These are phyloP conservation scores for Fraxinus cuspidata DNA, from an alignment of 257 asterid genomes.

Conservation along the genomic window DNA sequence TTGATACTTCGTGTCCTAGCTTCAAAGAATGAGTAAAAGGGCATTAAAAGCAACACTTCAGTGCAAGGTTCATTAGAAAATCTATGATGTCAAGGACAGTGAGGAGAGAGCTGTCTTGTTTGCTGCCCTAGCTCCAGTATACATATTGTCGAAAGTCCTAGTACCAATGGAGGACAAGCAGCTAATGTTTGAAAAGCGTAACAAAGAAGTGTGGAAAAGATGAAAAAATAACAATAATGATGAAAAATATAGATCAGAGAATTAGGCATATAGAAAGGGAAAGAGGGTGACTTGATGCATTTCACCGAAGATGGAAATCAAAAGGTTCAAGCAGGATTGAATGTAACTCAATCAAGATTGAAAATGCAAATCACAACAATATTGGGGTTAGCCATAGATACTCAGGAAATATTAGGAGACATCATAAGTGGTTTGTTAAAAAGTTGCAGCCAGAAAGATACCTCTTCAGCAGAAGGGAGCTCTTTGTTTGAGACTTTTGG, in stretches of 20 bases:
- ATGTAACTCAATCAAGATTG: not conserved
- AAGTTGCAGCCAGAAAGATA: slow-evolving; percentile 26
- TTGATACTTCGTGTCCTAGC: slow-evolving; percentile 88
- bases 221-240: slow-evolving; percentile 11
- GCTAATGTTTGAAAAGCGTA: slow-evolving; percentile 10
- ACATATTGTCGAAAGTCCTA: not conserved
- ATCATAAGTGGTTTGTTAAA: not conserved
- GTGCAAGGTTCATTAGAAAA: slow-evolving; percentile 17
- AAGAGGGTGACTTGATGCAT: slow-evolving; percentile 5
- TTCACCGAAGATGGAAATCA: slow-evolving; percentile 2
- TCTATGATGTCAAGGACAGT: slow-evolving; percentile 7
- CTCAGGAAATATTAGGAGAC: slow-evolving; percentile 6
- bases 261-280: not conserved
- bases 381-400: not conserved
- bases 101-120: not conserved
- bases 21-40: slow-evolving; percentile 47
- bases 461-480: slow-evolving; percentile 73
- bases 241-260: not conserved
- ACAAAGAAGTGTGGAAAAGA: not conserved
- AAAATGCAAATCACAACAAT: not conserved
- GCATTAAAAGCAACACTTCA: slow-evolving; percentile 42
- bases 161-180: slow-evolving; percentile 10
- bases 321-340: slow-evolving; percentile 1
- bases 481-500: slow-evolving; percentile 68
- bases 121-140: not conserved